A percentile compares a stretch with the other conserved stretches of the same genome.
Evolutionary conservation across 1,284 basidiomycete genomes (phyloP).

Genomic region (Rhizoctonia solani): DNA sequence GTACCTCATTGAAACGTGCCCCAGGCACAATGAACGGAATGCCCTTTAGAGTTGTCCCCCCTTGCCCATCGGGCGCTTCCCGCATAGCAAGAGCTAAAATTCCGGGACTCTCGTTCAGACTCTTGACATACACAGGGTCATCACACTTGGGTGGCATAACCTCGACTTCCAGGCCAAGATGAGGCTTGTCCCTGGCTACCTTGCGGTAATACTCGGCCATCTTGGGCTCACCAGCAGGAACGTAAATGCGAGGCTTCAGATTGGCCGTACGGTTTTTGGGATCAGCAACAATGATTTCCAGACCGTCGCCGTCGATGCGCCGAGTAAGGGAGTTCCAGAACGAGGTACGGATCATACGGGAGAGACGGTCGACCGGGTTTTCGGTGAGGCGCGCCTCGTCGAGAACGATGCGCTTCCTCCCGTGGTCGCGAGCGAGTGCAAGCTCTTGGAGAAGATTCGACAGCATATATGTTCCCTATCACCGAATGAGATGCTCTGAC

Average conservation of each 20-base stretch:
- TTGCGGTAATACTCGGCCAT: conserved; percentile 93
- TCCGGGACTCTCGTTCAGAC: conserved; percentile 91
- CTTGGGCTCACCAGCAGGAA: conserved; percentile 87
- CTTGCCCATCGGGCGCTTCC: conserved; percentile 78
- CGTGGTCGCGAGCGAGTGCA: conserved; percentile 94
- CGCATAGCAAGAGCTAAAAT: conserved; percentile 96
- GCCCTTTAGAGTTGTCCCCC: conserved; percentile 82
- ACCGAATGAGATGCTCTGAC: neutral
- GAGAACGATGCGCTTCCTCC: conserved; percentile 94
- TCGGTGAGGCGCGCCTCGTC: conserved; percentile 95
- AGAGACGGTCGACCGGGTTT: conserved; percentile 95
- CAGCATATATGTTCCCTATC: conserved; percentile 94
- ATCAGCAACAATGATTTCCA: conserved; percentile 95
- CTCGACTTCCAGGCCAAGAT: conserved; percentile 89
- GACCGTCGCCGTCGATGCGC: conserved; percentile 93
- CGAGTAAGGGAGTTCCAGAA: conserved; percentile 99
- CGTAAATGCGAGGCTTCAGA: conserved; percentile 89
- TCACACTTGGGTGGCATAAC: conserved; percentile 84
- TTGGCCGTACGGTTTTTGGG: conserved; percentile 93
- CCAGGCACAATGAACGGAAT: conserved; percentile 97
- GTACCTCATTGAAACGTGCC: conserved; percentile 95
- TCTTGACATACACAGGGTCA: conserved; percentile 88
- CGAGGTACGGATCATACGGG: conserved; percentile 96
- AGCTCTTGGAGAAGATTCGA: conserved; percentile 99
- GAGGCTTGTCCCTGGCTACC: conserved; percentile 81